phyloP scores from a whole-genome alignment of 768 basidiomycete species.

The Chalciporus sphaerocephalus region DNA sequence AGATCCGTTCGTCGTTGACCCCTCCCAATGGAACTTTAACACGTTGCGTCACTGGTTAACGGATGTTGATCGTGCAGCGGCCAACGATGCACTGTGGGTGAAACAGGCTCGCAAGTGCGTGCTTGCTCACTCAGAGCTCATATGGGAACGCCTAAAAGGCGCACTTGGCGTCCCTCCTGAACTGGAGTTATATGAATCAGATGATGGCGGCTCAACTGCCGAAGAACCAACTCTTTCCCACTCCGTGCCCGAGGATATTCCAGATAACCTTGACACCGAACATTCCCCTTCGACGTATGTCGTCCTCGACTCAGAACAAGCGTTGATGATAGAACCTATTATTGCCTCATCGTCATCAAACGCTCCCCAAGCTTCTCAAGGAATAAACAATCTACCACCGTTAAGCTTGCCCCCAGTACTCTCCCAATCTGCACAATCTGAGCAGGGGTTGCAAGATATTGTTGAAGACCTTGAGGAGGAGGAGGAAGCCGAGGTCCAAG shows the following conservation, averaged over 20 bases:
- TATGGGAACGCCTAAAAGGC: slow-evolving; percentile 89
- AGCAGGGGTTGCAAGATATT: slow-evolving; percentile 50
- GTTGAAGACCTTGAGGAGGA: slow-evolving; percentile 48
- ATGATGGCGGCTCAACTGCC: slow-evolving; percentile 1
- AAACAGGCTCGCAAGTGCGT: slow-evolving; percentile 71
- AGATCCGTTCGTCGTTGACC: slow-evolving; percentile 45
- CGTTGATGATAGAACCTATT: slow-evolving; percentile 51
- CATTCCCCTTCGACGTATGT: neutral
- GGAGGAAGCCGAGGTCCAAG: slow-evolving; percentile 30
- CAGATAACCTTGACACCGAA: neutral
- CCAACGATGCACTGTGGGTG: slow-evolving; percentile 71
- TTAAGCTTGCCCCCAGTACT: slow-evolving; percentile 34
- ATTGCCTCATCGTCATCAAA: slow-evolving; percentile 34
- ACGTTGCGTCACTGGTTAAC: slow-evolving; percentile 71
- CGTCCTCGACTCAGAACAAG: slow-evolving; percentile 2
- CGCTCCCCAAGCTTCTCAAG: slow-evolving; percentile 13
- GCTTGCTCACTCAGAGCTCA: slow-evolving; percentile 70
- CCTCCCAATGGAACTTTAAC: slow-evolving; percentile 64
- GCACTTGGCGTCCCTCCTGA: slow-evolving; percentile 86
- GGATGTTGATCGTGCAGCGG: slow-evolving; percentile 54
- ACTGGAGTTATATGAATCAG: slow-evolving; percentile 57
- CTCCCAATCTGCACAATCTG: slow-evolving; percentile 27
- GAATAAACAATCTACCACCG: slow-evolving; percentile 33
- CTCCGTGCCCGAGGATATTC: neutral
- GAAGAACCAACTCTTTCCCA: neutral